Evolutionary conservation across 116 monocot species (phyloP).

Genomic region (Zostera marina): DNA sequence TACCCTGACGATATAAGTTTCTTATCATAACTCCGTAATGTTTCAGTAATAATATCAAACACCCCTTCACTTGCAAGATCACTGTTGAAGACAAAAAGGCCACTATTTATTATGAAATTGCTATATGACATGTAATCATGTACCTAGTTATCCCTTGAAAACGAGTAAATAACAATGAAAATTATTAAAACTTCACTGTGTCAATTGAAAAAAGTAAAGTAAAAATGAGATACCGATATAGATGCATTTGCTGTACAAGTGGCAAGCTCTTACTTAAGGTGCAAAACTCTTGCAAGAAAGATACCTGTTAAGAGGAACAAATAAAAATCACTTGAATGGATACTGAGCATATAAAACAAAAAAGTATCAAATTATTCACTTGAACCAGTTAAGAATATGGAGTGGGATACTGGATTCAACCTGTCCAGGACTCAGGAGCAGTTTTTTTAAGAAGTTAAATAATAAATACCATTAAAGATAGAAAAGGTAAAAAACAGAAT

Average conservation of each 20-base stretch:
- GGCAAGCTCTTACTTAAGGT: slow-evolving; percentile 74
- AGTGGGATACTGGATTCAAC: no score
- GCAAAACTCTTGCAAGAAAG: slow-evolving; percentile 96
- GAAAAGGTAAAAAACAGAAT: no score
- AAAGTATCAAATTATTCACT: background rate
- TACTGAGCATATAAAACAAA: background rate
- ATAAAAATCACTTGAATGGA: background rate
- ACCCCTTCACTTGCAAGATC: slow-evolving; percentile 91
- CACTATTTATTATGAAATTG: background rate
- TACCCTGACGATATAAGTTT: slow-evolving; percentile 85
- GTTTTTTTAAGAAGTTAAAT: no score
- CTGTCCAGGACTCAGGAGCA: no score
- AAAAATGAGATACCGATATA: slow-evolving; percentile 19
- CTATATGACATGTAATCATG: no score
- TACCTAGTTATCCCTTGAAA: no score
- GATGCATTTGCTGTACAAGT: slow-evolving; percentile 21
- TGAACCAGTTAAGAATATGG: no score
- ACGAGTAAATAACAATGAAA: slow-evolving; percentile 4
- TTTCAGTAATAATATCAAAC: slow-evolving; percentile 80
- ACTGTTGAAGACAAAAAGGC: slow-evolving; percentile 17
- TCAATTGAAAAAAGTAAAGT: background rate
- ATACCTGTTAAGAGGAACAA: slow-evolving; percentile 29
- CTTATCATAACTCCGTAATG: slow-evolving; percentile 65
- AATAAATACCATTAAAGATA: no score
- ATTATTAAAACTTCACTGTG: background rate